Evolutionary conservation across 257 asterid species (phyloP).

Genomic region (Vinca minor): DNA sequence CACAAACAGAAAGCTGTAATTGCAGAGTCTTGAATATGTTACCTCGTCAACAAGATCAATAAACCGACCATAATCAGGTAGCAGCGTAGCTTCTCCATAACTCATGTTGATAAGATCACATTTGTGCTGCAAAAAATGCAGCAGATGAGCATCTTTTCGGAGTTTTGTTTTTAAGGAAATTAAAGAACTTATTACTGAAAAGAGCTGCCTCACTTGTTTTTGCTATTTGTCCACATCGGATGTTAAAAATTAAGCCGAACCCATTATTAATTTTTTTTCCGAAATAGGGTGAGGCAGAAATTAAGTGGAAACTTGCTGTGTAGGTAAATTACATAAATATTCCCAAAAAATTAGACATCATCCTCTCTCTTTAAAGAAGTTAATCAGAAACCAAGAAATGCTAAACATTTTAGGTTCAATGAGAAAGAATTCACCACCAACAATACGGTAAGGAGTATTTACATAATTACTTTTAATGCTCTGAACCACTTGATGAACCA

Average conservation of each 20-base stretch:
- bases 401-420: not conserved
- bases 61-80: conserved; percentile 97
- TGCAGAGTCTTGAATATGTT: conserved; percentile 15
- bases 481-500: not conserved
- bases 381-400: not conserved
- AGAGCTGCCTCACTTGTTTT: not conserved
- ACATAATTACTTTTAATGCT: not conserved
- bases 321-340: not conserved
- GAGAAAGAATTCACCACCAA: not conserved
- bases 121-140: conserved; percentile 62
- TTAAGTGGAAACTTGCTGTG: not conserved
- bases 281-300: not conserved
- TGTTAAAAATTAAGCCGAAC: not conserved
- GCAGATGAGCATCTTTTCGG: conserved; percentile 8
- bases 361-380: not conserved
- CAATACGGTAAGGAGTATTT: not conserved
- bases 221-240: not conserved
- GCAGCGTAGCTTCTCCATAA: conserved; percentile 82
- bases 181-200: not conserved
- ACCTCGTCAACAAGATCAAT: conserved; percentile 95
- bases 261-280: not conserved
- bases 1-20: not conserved
- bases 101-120: conserved; percentile 98
- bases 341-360: not conserved
- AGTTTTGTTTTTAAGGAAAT: not conserved